Evolutionary conservation across 2,329 filamentous ascomycete genomes (phyloP), one percentile per base, ranked within the genome.

Genomic region (Berkeleyomyces basicola): DNA sequence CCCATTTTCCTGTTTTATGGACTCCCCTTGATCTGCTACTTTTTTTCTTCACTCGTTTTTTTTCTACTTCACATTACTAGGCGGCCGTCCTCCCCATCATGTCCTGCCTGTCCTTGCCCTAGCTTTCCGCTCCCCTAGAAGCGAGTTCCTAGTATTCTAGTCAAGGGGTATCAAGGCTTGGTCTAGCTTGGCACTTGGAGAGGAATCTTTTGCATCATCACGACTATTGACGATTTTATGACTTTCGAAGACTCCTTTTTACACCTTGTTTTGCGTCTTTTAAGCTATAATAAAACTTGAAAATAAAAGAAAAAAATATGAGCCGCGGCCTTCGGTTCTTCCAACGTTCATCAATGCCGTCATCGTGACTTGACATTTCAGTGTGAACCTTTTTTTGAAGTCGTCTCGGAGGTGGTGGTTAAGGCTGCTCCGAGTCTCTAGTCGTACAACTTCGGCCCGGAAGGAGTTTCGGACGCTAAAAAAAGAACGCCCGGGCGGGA

Each of bases 151-250:
- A 23, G 23, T 23, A 1, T 23, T 23, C 23, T 23, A 23, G 23
- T 23, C 23, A 23, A 23, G 23, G 23, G 23, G 23, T 23, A 23
- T 23, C 23, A 23, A 23, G 23, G 23, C 23, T 23, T 23, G 2
- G 23, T 23, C 23, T 23, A 23, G 40, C 36, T 40, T 39, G 14
- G 59, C 11, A 31, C 7, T 55, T 31, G 23, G 31, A 14, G 10
- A 40, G 53, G 37, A 37, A 37, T 49, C 37, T 53, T 61, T 63
- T 60, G 36, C 42, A 49, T 59, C 36, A 58, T 61, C 51, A 49
- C 40, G 51, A 58, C 46, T 53, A 62, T 62, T 64, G 33, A 61
- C 55, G 63, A 53, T 46, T 42, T 59, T 64, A 63, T 58, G 47
- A 59, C 55, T 37, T 62, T 60, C 42, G 23, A 59, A 36, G 43